Evolutionary conservation across 768 basidiomycete species (phyloP).

Genomic region (Hypholoma sublateritium): DNA sequence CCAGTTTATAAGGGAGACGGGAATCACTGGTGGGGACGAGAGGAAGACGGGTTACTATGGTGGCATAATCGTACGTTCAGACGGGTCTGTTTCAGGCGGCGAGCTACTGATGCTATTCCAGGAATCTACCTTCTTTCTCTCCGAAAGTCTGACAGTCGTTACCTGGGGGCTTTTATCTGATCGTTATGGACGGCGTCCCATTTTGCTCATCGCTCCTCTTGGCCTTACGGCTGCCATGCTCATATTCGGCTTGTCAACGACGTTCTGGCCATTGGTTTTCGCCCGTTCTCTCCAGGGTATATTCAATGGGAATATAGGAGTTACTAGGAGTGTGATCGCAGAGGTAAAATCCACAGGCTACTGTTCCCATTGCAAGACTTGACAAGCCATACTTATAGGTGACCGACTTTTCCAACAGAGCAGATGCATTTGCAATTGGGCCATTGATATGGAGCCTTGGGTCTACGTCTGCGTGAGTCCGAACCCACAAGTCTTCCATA

Average conservation of each 20-base stretch:
- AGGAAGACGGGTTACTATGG: conserved; percentile 47
- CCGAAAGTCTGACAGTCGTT: conserved; percentile 41
- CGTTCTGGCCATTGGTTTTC: conserved; percentile 30
- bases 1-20: conserved; percentile 43
- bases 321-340: conserved; percentile 43
- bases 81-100: background rate
- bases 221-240: conserved; percentile 39
- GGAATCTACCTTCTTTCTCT: conserved; percentile 42
- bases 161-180: conserved; percentile 46
- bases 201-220: conserved; percentile 42
- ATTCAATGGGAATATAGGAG: conserved; percentile 40
- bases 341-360: conserved; percentile 32
- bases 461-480: conserved; percentile 29
- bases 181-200: conserved; percentile 40
- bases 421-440: conserved; percentile 34
- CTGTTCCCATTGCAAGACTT: background rate
- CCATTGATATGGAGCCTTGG: conserved; percentile 37
- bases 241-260: conserved; percentile 40
- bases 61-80: conserved; percentile 33
- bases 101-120: background rate
- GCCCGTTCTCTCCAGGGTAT: conserved; percentile 36
- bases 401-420: conserved; percentile 31
- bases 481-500: background rate
- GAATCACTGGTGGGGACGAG: conserved; percentile 44
- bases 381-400: background rate